Conservation (phyloP, 139 green algal genomes). For the Micromonas pusilla region DNA sequence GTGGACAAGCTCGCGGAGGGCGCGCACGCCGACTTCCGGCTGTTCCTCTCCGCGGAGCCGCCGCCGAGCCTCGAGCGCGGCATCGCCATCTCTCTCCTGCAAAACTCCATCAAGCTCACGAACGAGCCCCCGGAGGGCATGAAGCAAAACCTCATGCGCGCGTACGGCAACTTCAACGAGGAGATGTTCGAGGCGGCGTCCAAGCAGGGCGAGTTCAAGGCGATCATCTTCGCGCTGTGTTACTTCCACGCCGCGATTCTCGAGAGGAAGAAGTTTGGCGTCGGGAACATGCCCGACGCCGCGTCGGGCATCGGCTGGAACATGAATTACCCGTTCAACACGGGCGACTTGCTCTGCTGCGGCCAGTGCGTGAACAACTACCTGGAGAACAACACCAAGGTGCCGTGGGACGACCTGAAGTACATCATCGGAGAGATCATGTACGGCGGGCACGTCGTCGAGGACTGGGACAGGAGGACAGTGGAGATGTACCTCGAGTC, state of each 20-base stretch:
- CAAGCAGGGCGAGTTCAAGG: slow-evolving; percentile 60
- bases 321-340: slow-evolving; percentile 86
- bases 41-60: slow-evolving; percentile 73
- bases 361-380: slow-evolving; percentile 74
- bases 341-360: slow-evolving; percentile 75
- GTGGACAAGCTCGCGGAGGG: slow-evolving; percentile 58
- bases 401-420: slow-evolving; percentile 73
- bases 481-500: slow-evolving; percentile 43
- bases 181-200: slow-evolving; percentile 57
- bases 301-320: slow-evolving; percentile 67
- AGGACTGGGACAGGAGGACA: slow-evolving; percentile 41
- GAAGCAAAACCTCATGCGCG: slow-evolving; percentile 68
- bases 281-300: slow-evolving; percentile 65
- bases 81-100: slow-evolving; percentile 70
- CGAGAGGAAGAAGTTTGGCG: slow-evolving; percentile 76
- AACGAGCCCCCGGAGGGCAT: slow-evolving; percentile 82
- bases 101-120: slow-evolving; percentile 81
- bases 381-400: slow-evolving; percentile 65
- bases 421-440: slow-evolving; percentile 72
- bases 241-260: slow-evolving; percentile 83
- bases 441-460: slow-evolving; percentile 44
- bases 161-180: slow-evolving; percentile 65
- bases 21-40: slow-evolving; percentile 66
- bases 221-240: slow-evolving; percentile 73
- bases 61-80: slow-evolving; percentile 63